These are phyloP conservation scores for Incumbomyces lentus DNA, from an alignment of 2,329 filamentous ascomycete genomes.

Conservation along the genomic window DNA sequence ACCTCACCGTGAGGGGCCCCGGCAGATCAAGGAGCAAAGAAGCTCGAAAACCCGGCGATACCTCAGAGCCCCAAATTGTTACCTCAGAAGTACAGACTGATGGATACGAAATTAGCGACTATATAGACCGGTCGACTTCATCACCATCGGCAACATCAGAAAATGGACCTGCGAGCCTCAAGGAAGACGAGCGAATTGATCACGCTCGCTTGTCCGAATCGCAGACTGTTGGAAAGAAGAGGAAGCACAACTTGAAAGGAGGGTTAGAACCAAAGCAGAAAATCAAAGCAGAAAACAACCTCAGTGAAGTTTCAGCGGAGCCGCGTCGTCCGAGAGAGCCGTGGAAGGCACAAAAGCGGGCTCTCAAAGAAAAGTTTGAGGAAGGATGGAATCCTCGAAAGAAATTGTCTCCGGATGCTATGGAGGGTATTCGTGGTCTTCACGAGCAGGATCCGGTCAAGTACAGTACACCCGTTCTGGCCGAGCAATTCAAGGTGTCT, in stretches of 20 bases:
- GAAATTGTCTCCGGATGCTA: constrained; percentile 78
- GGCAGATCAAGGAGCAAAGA: background rate
- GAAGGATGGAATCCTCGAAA: constrained; percentile 74
- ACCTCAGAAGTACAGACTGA: background rate
- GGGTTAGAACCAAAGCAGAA: background rate
- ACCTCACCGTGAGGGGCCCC: background rate
- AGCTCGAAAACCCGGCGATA: background rate
- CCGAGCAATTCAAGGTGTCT: constrained; percentile 73
- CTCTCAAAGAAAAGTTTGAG: constrained; percentile 66
- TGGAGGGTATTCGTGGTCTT: constrained; percentile 79
- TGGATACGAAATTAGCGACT: constrained; percentile 4
- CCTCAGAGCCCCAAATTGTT: background rate
- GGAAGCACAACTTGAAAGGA: too few species aligned
- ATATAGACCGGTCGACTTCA: constrained; percentile 1
- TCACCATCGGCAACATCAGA: background rate
- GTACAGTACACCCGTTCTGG: constrained; percentile 65
- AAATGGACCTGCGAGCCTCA: background rate
- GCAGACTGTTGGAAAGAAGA: too few species aligned
- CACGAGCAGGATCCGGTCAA: constrained; percentile 64
- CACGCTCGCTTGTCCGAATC: too few species aligned
- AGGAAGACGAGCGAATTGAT: background rate
- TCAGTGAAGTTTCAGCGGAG: background rate
- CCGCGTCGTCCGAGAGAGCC: constrained; percentile 26
- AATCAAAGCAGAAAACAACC: background rate
- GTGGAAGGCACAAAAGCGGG: constrained; percentile 70